A percentile compares a stretch with the other conserved stretches of the same genome.
These are phyloP conservation scores for Sambucus nigra DNA, from an alignment of 129 eudicot species.

Conservation along the genomic window DNA sequence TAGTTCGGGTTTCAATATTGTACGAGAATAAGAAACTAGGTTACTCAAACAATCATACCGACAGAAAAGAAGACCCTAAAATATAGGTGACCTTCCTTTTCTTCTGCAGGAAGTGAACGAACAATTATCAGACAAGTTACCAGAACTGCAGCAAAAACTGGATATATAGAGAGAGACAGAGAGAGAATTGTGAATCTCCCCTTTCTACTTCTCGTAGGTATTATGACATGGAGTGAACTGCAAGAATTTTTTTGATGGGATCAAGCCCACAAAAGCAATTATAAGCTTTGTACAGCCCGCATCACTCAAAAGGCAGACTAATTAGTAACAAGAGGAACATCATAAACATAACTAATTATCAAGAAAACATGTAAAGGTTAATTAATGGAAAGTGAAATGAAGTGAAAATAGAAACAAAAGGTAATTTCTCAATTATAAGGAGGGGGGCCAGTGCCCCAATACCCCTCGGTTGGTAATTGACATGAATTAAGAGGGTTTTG, in stretches of 20 bases:
- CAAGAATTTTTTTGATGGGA: neutral
- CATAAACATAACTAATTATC: slow-evolving; percentile 30
- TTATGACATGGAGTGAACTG: slow-evolving; percentile 1
- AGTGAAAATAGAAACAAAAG: slow-evolving; percentile 6
- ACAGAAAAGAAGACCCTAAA: slow-evolving; percentile 9
- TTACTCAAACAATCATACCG: slow-evolving; percentile 16
- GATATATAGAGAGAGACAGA: slow-evolving; percentile 1
- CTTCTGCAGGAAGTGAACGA: slow-evolving; percentile 18
- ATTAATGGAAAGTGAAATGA: slow-evolving; percentile 10
- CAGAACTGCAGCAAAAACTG: slow-evolving; percentile 15
- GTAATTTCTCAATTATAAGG: slow-evolving; percentile 25
- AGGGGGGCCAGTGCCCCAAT: slow-evolving; percentile 71
- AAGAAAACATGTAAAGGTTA: slow-evolving; percentile 15
- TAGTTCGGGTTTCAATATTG: neutral
- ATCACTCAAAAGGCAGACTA: slow-evolving; percentile 30
- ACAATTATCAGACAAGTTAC: slow-evolving; percentile 32
- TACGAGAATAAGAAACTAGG: slow-evolving; percentile 4
- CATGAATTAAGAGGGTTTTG: slow-evolving; percentile 55
- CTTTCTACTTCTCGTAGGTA: slow-evolving; percentile 1
- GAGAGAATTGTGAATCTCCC: slow-evolving; percentile 1
- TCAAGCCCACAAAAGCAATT: slow-evolving; percentile 27
- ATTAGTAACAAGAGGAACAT: slow-evolving; percentile 24
- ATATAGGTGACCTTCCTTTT: slow-evolving; percentile 1
- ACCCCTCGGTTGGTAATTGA: slow-evolving; percentile 52
- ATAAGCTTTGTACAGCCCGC: slow-evolving; percentile 44